Evolutionary conservation across 2,329 filamentous ascomycete species (phyloP).

Genomic region (Aureobasidium sp.): DNA sequence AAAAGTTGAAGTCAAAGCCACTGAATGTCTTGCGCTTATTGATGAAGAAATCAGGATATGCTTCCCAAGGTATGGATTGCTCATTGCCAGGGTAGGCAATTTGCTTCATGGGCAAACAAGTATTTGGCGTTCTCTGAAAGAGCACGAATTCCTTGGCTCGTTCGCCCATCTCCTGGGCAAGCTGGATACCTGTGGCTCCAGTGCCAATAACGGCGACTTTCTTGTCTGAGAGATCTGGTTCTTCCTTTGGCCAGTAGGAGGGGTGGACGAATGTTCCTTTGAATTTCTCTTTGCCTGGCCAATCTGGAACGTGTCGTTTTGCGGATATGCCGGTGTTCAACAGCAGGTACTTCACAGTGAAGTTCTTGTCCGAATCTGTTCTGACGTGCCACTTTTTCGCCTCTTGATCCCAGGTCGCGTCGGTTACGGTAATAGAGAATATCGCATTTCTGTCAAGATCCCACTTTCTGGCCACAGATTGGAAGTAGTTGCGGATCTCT

Average conservation of each 20-base stretch:
- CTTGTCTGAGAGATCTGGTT: conserved; percentile 54
- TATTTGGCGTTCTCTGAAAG: conserved; percentile 62
- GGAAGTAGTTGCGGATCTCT: conserved; percentile 54
- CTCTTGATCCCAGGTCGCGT: conserved; percentile 45
- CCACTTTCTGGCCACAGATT: conserved; percentile 51
- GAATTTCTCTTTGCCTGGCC: conserved; percentile 54
- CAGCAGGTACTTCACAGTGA: conserved; percentile 47
- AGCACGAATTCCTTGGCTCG: conserved; percentile 50
- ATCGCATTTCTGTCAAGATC: conserved; percentile 50
- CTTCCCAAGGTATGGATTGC: conserved; percentile 40
- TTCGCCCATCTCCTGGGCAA: conserved; percentile 54
- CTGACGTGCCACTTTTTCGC: conserved; percentile 45
- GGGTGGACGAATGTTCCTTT: conserved; percentile 50
- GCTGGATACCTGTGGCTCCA: conserved; percentile 58
- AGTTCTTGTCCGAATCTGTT: conserved; percentile 46
- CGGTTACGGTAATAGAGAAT: conserved; percentile 50
- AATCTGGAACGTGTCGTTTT: conserved; percentile 55
- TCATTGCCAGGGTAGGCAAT: conserved; percentile 43
- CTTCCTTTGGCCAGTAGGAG: conserved; percentile 48
- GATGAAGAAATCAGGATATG: conserved; percentile 45
- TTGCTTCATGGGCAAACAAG: conserved; percentile 56
- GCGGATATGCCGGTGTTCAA: conserved; percentile 52
- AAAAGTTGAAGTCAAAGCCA: conserved; percentile 55
- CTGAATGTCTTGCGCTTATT: conserved; percentile 49
- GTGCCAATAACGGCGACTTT: conserved; percentile 56